Base-by-base conservation (phyloP, 495 filamentous ascomycete genomes). In the Aspergillus funiculosus region DNA sequence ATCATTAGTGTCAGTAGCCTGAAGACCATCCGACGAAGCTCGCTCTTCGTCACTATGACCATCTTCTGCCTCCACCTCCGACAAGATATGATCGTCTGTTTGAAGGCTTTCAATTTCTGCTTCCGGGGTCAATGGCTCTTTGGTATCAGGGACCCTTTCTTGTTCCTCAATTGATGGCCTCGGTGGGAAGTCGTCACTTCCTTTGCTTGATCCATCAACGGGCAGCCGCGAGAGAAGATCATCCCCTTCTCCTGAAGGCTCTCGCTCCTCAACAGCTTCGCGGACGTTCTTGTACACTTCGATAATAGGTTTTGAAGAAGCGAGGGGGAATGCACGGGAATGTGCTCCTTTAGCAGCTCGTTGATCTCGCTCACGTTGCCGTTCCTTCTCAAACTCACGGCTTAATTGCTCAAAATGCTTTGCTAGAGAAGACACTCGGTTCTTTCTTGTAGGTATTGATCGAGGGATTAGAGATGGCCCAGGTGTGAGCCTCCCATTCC, bases 391-490 rank as follows among this genome's bases (percentile, higher is more conserved):
- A 52, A 98, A 97, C 53, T 99, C 94, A 5, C 90, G 84, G 46
- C 88, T 94, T 25, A 99, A 65, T 58, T 96, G 89, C 61, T 99
- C 94, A 56, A 97, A 96, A 62, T 97, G 94, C 56, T 87, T 89
- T 10, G 94, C 89, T 22, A 97, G 75, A 4, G 78, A 87, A 4
- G 87, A 89, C 1, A 99, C 94, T 39, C 84, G 86, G 39, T 84
- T 83, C 32, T 69, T 77, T 50, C 73, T 77, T 11, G 70, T 76
- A 6, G 77, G 78, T 25, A 94, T 79, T 34, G 91, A 95, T 14
- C 92, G 81, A 19, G 94, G 94, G 46, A 99, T 97, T 22, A 88
- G 73, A 5, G 91, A 94, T 25, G 84, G 79, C 2, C 73, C 76
- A 1, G 72, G 43, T n/a, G 59, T 52, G 45, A 85, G 78, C 21